Evolutionary conservation across 164 flowering plant species (phyloP).

Genomic region (Magnolia changhungtana): DNA sequence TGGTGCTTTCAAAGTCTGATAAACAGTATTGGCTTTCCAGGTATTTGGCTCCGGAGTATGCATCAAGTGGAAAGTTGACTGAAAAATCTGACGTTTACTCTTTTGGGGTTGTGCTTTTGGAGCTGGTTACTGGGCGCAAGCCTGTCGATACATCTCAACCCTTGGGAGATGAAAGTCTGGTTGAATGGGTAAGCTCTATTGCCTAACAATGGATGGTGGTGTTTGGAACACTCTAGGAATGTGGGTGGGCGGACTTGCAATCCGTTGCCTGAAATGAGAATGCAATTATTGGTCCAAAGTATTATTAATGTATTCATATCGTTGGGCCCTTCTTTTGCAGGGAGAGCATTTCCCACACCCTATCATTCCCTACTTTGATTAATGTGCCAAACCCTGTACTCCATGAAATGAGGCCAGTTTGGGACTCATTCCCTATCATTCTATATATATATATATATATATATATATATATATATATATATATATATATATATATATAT

Average conservation of each 20-base stretch:
- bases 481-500: too few species aligned
- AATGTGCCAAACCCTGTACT: too few species aligned
- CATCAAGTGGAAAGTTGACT: slow-evolving; percentile 78
- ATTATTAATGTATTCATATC: neutral
- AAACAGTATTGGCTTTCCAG: slow-evolving; percentile 28
- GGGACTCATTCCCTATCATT: too few species aligned
- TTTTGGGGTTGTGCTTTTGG: slow-evolving; percentile 79
- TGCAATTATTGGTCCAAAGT: neutral
- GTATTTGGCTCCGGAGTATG: slow-evolving; percentile 91
- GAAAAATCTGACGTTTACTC: slow-evolving; percentile 87
- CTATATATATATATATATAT: too few species aligned
- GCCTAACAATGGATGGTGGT: neutral
- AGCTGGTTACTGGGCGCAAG: slow-evolving; percentile 70
- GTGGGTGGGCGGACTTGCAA: neutral
- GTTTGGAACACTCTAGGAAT: neutral
- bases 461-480: too few species aligned
- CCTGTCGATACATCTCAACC: slow-evolving; percentile 61
- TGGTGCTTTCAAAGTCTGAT: neutral
- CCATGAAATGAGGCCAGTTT: too few species aligned
- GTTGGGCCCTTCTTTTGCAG: neutral
- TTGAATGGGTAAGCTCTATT: slow-evolving; percentile 65
- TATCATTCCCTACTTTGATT: too few species aligned
- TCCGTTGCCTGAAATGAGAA: neutral
- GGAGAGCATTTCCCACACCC: neutral
- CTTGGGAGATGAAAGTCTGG: slow-evolving; percentile 69